phyloP scores from a whole-genome alignment of 2,329 filamentous ascomycete species.

The Monosporascus sp. region DNA sequence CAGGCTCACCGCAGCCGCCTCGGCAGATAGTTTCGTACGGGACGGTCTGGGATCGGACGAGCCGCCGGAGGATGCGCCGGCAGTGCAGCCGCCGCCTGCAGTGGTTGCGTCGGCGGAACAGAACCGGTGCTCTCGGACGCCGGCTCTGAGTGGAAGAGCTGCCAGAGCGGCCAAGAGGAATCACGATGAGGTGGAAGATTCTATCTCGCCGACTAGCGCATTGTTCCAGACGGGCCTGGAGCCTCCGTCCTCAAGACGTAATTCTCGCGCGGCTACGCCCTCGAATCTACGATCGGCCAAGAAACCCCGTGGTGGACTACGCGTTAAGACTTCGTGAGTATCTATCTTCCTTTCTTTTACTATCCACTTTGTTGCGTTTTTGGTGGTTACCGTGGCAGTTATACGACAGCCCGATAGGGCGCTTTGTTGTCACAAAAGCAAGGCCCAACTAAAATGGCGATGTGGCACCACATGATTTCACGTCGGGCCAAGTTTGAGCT shows the following conservation, averaged over 20 bases:
- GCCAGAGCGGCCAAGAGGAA: constrained; percentile 42
- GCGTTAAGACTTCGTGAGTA: constrained; percentile 67
- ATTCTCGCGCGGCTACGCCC: constrained; percentile 59
- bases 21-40: constrained; percentile 24
- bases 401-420: constrained; percentile 14
- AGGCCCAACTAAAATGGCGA: constrained; percentile 25
- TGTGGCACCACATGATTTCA: constrained; percentile 28
- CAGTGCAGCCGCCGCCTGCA: constrained; percentile 17
- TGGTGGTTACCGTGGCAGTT: constrained; percentile 19
- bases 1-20: constrained; percentile 16
- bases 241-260: constrained; percentile 38
- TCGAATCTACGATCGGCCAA: constrained; percentile 50
- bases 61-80: constrained; percentile 14
- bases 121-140: constrained; percentile 22
- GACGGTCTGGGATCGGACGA: constrained; percentile 16
- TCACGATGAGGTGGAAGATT: constrained; percentile 50
- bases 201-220: constrained; percentile 47
- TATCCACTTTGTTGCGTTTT: constrained; percentile 6
- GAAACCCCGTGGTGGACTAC: constrained; percentile 56
- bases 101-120: constrained; percentile 14
- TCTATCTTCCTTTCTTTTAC: constrained; percentile 12
- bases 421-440: constrained; percentile 23
- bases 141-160: constrained; percentile 24
- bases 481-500: constrained; percentile 16
- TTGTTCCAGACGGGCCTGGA: constrained; percentile 44